These are phyloP conservation scores for Avicennia marina DNA, from an alignment of 257 asterid species.

Conservation along the genomic window DNA sequence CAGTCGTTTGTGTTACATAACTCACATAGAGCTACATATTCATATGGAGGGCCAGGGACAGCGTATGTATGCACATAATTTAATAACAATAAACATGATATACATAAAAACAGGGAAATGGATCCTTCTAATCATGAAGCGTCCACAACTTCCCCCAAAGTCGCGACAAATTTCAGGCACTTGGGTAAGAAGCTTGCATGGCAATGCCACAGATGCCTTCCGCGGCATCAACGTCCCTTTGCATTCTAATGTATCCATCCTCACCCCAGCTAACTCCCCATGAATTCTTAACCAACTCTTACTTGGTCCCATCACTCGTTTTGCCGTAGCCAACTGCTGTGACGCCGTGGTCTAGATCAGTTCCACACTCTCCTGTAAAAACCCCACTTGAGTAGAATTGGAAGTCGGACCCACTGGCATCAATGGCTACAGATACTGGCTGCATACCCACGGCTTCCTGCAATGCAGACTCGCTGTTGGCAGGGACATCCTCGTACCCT, in stretches of 20 bases:
- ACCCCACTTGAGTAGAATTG: constrained; percentile 35
- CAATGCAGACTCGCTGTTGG: constrained; percentile 30
- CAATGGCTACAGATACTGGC: constrained; percentile 33
- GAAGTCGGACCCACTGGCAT: constrained; percentile 29
- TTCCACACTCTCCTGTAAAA: constrained; percentile 35
- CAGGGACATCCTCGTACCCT: constrained; percentile 36
- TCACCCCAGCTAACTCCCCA: constrained; percentile 42
- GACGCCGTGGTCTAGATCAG: constrained; percentile 37
- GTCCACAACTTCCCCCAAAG: too few species aligned
- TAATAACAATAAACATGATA: too few species aligned
- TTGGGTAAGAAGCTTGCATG: too few species aligned
- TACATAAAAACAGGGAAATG: too few species aligned
- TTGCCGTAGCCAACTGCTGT: constrained; percentile 31
- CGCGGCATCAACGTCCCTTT: constrained; percentile 21
- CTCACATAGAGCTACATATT: too few species aligned
- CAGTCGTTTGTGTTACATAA: too few species aligned
- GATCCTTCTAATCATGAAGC: too few species aligned
- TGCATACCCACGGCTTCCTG: constrained; percentile 33
- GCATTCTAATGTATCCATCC: constrained; percentile 32
- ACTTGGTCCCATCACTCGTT: constrained; percentile 27
- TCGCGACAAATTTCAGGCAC: too few species aligned
- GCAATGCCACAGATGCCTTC: constrained; percentile 40
- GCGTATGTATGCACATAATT: too few species aligned
- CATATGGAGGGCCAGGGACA: too few species aligned
- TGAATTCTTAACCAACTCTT: constrained; percentile 44